Percentiles rank a stretch among this genome's conserved stretches.
Evolutionary conservation across 2,329 filamentous ascomycete species (phyloP).

Genomic region (Fusarium sp.): DNA sequence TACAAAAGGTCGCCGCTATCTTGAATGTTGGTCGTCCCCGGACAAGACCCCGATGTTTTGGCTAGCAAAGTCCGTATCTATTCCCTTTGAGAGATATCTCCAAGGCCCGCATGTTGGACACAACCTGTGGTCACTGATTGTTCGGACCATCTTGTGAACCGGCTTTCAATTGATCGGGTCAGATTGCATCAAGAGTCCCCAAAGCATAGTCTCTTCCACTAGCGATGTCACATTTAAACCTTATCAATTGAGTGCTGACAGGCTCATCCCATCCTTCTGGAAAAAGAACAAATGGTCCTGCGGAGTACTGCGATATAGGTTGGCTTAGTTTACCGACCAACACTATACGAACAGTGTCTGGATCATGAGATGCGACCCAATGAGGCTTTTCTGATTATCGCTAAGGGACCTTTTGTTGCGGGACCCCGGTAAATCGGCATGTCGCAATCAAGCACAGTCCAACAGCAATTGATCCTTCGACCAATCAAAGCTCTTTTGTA

Average conservation of each 20-base stretch:
- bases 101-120: background rate
- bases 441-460: slow-evolving; percentile 23
- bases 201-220: background rate
- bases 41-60: background rate
- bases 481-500: slow-evolving; percentile 1
- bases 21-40: background rate
- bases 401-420: slow-evolving; percentile 17
- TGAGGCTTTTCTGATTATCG: background rate
- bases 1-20: slow-evolving; percentile 6
- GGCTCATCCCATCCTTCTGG: background rate
- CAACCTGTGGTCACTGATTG: background rate
- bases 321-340: background rate
- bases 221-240: background rate
- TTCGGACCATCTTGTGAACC: background rate
- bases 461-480: background rate
- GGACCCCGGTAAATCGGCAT: slow-evolving; percentile 12
- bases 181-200: background rate
- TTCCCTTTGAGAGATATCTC: background rate
- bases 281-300: background rate
- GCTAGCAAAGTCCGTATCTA: background rate
- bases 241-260: slow-evolving; percentile 24
- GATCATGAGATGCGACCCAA: slow-evolving; percentile 4
- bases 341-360: background rate
- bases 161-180: background rate
- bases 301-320: background rate